A percentile compares a stretch with the other conserved stretches of the same genome.
Evolutionary conservation across 805 yeast genomes (phyloP).

Genomic region (Candida krabiensis): DNA sequence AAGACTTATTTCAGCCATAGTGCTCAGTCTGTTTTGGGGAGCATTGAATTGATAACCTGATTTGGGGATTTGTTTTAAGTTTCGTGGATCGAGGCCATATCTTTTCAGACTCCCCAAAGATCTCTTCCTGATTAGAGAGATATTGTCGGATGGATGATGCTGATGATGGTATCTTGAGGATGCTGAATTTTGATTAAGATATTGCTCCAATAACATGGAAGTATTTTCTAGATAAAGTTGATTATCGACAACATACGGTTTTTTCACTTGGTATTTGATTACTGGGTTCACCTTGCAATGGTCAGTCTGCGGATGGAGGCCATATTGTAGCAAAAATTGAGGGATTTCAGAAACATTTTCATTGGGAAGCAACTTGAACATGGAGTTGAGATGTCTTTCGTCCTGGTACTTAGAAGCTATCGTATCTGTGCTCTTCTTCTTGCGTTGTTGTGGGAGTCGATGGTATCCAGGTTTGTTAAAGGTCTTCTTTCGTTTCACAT

Average conservation of each 20-base stretch:
- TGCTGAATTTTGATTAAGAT: conserved; percentile 3
- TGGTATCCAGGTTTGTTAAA: conserved; percentile 14
- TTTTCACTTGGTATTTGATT: conserved; percentile 20
- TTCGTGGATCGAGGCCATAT: conserved; percentile 10
- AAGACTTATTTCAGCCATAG: conserved; percentile 27
- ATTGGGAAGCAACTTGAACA: conserved; percentile 15
- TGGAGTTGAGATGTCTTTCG: conserved; percentile 14
- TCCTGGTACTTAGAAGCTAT: conserved; percentile 5
- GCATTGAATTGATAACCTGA: conserved; percentile 5
- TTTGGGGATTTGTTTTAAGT: conserved; percentile 10
- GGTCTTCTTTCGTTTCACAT: conserved; percentile 12
- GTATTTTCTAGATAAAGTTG: conserved; percentile 17
- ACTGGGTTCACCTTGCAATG: conserved; percentile 23
- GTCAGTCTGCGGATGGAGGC: conserved; percentile 11
- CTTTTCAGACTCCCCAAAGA: conserved; percentile 12
- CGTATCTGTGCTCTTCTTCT: neutral
- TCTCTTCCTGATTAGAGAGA: conserved; percentile 1
- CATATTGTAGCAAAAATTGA: conserved; percentile 19
- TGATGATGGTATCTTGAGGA: neutral
- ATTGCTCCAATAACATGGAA: conserved; percentile 14
- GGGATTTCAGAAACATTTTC: conserved; percentile 18
- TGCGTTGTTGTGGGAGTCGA: conserved; percentile 5
- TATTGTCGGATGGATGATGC: neutral
- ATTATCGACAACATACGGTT: conserved; percentile 8
- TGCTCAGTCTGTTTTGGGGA: conserved; percentile 20